These are phyloP conservation scores for Metarhizium robertsii DNA, from an alignment of 2,329 filamentous ascomycete species.

Conservation along the genomic window DNA sequence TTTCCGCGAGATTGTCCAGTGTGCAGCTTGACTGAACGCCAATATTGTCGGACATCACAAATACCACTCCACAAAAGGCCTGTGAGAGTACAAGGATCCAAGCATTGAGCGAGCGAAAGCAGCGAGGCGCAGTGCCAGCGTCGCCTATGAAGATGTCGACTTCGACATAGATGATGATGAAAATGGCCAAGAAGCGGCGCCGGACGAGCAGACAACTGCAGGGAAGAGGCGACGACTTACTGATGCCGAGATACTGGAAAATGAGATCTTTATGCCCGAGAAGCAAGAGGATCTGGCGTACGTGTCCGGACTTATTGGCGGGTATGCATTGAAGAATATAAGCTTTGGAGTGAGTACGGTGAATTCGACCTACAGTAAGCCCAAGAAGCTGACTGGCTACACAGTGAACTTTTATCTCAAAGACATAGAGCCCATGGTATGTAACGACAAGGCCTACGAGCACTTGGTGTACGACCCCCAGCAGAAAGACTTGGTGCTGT, in stretches of 20 bases:
- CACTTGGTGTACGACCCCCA: not conserved
- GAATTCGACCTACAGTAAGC: not conserved
- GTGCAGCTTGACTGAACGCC: too few relatives aligned
- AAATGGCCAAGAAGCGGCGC: not conserved
- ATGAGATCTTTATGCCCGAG: not conserved
- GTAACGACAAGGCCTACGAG: not conserved
- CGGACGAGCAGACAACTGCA: not conserved
- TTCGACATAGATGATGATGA: too few relatives aligned
- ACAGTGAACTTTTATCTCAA: not conserved
- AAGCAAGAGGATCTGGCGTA: not conserved
- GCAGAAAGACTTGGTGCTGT: not conserved
- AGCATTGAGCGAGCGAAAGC: too few relatives aligned
- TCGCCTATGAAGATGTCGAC: too few relatives aligned
- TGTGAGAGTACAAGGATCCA: too few relatives aligned
- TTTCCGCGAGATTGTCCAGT: too few relatives aligned
- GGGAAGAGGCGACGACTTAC: not conserved
- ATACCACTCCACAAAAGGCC: too few relatives aligned
- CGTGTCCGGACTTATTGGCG: not conserved
- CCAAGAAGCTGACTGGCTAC: not conserved
- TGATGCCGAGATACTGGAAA: not conserved
- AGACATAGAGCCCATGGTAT: not conserved
- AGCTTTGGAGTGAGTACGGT: not conserved
- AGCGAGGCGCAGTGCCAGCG: too few relatives aligned
- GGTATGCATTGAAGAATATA: not conserved
- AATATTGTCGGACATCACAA: too few relatives aligned